Conservation (phyloP, 1,284 basidiomycete species). For the Amylostereum areolatum region DNA sequence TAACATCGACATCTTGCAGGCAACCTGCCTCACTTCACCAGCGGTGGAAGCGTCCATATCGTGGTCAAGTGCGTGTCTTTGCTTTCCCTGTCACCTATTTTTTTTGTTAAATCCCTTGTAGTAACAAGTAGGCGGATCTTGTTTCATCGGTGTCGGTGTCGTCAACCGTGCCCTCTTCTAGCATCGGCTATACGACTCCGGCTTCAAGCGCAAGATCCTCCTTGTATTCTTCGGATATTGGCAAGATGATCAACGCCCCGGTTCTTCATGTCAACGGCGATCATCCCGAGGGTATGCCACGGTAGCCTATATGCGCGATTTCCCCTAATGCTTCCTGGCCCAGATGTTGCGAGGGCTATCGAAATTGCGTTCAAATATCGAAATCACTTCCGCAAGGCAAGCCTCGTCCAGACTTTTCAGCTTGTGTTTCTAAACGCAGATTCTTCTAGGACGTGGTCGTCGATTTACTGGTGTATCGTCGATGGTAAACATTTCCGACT, state of each 20-base stretch:
- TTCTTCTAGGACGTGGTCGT: conserved; percentile 77
- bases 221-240: conserved; percentile 83
- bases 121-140: conserved; percentile 40
- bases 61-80: conserved; percentile 75
- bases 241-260: conserved; percentile 86
- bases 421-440: no score
- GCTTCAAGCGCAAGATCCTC: conserved; percentile 78
- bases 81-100: neutral
- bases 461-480: conserved; percentile 82
- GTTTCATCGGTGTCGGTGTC: neutral
- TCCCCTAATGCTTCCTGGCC: conserved; percentile 2
- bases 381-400: conserved; percentile 75
- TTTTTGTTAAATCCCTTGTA: conserved; percentile 17
- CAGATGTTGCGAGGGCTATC: conserved; percentile 75
- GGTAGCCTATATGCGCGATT: conserved; percentile 5
- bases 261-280: conserved; percentile 92
- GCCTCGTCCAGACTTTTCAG: no score
- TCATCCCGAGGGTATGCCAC: conserved; percentile 68
- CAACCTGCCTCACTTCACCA: conserved; percentile 83
- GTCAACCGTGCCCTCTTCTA: no score
- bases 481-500: conserved; percentile 46
- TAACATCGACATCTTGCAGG: no score
- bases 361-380: conserved; percentile 80
- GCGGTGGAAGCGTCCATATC: conserved; percentile 83
- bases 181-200: conserved; percentile 88